Base-by-base conservation (phyloP, 257 asterid genomes). In the Sherardia arvensis region DNA sequence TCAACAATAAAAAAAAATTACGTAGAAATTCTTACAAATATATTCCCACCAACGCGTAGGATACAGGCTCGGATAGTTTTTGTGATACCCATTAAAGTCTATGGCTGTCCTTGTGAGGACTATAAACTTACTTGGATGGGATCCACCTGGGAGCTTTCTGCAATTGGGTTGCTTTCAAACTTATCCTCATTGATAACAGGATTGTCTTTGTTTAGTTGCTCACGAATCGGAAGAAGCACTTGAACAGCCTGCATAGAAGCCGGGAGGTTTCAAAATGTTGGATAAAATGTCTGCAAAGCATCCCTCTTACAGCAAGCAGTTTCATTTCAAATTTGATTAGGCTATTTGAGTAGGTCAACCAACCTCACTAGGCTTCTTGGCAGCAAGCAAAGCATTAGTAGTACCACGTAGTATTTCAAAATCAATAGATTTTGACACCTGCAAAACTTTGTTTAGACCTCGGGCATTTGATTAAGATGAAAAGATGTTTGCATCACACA, bases 361-460 rank as follows among this genome's bases (percentile, higher is more conserved):
- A 78, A 92, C 99, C 99, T 85, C 87, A 68, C 78, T 91, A 28
- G 96, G 95, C 70, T 74, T 87, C 71, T 79, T 77, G 64, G 85
- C 85, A 67, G 97, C 87, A 66, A 89, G 79, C 85, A 89, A 78
- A 8, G 99, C 82, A 79, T 89, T 79, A 66, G 99, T 92, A 66
- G 81, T 92, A 69, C 99, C 99, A 72, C 86, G 85, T 29, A 84
- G 85, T 77, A 92, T 85, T 66, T 85, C 94, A 71, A 85, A 84
- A 77, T 92, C 92, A 54, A 80, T 72, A 70, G 81, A 62, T 64
- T 78, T 61, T 47, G 95, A 82, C 61, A 81, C 88, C 99, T 92
- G 87, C 54, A 80, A 61, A 67, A 48, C 59, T 26, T 11, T 59
- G 54, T 26, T 58, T 58, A 51, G 38, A 60, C 40, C 62, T 23